These are phyloP conservation scores for Starmerella apis DNA, from an alignment of 805 yeast genomes.

Conservation along the genomic window DNA sequence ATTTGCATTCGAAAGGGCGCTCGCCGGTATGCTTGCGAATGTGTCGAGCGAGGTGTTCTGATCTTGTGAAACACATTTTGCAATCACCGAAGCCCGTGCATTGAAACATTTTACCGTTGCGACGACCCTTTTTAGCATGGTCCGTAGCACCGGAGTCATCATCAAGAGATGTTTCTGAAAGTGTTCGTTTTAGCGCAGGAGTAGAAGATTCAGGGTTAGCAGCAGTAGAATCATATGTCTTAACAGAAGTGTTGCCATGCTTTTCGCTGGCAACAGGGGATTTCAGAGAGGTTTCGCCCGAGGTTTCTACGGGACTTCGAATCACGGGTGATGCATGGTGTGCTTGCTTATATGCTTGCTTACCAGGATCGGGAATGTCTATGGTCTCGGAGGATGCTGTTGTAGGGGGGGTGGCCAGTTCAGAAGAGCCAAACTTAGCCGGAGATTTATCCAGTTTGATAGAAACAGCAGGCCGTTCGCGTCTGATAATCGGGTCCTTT, in stretches of 20 bases:
- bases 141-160: constrained; percentile 25
- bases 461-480: neutral
- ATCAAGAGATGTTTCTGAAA: neutral
- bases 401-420: neutral
- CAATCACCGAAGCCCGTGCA: constrained; percentile 83
- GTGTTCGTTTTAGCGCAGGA: neutral
- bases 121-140: constrained; percentile 9
- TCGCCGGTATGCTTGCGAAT: constrained; percentile 92
- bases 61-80: constrained; percentile 76
- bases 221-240: neutral
- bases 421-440: neutral
- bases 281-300: neutral
- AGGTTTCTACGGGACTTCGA: neutral
- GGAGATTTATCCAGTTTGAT: neutral
- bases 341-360: neutral
- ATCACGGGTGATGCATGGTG: neutral
- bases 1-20: constrained; percentile 79
- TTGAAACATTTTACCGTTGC: constrained; percentile 48
- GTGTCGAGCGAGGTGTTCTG: constrained; percentile 88
- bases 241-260: neutral
- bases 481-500: neutral
- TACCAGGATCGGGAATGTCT: neutral
- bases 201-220: neutral
- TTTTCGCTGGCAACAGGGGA: neutral
- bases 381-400: neutral